These are phyloP conservation scores for Verbena officinalis DNA, from an alignment of 257 asterid species.

Conservation along the genomic window DNA sequence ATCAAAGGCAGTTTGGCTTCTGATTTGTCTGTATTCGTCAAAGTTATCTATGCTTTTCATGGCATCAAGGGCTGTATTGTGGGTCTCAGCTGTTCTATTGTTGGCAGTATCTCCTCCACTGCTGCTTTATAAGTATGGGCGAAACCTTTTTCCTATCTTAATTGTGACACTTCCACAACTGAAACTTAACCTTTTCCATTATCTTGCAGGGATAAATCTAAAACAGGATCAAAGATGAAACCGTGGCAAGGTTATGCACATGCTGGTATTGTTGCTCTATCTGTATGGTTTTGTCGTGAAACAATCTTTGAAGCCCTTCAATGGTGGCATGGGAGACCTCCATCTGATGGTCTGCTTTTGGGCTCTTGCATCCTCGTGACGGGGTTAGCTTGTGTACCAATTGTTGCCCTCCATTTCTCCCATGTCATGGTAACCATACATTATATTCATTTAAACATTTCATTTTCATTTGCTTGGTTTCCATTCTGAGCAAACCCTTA, in stretches of 20 bases:
- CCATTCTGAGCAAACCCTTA: slow-evolving; percentile 22
- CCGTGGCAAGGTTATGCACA: slow-evolving; percentile 96
- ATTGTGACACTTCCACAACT: slow-evolving; percentile 17
- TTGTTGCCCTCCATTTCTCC: slow-evolving; percentile 94
- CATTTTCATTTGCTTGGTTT: slow-evolving; percentile 13
- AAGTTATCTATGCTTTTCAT: slow-evolving; percentile 88
- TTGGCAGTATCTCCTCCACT: slow-evolving; percentile 95
- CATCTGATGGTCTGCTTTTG: slow-evolving; percentile 92
- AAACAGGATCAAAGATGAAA: slow-evolving; percentile 88
- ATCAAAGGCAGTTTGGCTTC: slow-evolving; percentile 89
- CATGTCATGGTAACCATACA: slow-evolving; percentile 80
- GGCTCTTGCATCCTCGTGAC: slow-evolving; percentile 85
- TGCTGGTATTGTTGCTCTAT: slow-evolving; percentile 81
- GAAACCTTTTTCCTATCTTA: slow-evolving; percentile 25
- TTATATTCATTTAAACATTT: slow-evolving; percentile 15
- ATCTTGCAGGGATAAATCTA: slow-evolving; percentile 81
- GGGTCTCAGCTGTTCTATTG: slow-evolving; percentile 92
- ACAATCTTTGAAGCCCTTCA: slow-evolving; percentile 96
- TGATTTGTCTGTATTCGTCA: slow-evolving; percentile 80
- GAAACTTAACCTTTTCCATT: slow-evolving; percentile 31
- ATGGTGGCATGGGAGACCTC: slow-evolving; percentile 99
- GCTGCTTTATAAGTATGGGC: slow-evolving; percentile 85
- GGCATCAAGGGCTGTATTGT: slow-evolving; percentile 84
- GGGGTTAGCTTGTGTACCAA: slow-evolving; percentile 91
- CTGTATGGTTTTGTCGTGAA: slow-evolving; percentile 94